Percentiles rank a stretch among this genome's conserved stretches.
phyloP scores from a whole-genome alignment of 2,329 filamentous ascomycete species.

The Fusarium abutilonis region DNA sequence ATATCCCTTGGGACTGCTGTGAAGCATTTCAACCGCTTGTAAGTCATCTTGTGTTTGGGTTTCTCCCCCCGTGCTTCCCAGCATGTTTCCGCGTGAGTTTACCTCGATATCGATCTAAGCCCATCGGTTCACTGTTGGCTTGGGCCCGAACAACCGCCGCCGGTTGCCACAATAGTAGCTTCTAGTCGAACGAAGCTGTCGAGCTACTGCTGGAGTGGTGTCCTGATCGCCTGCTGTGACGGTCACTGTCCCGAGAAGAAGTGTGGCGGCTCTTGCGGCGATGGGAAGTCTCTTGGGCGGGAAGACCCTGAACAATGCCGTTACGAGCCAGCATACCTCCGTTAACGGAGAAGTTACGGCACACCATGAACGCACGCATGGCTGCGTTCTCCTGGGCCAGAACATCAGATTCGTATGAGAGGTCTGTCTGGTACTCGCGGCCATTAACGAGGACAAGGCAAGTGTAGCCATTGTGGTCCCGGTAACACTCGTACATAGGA shows the following conservation, averaged over 20 bases:
- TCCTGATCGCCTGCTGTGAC: constrained; percentile 61
- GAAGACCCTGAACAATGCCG: constrained; percentile 73
- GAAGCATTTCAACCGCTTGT: constrained; percentile 54
- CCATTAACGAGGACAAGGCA: constrained; percentile 96
- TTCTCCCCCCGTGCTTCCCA: constrained; percentile 26
- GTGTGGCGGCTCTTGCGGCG: constrained; percentile 63
- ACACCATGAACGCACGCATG: constrained; percentile 97
- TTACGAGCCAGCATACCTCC: constrained; percentile 86
- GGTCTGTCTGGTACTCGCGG: constrained; percentile 93
- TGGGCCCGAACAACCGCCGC: constrained; percentile 11
- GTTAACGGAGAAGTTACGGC: constrained; percentile 96
- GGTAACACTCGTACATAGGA: constrained; percentile 86
- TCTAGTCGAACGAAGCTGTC: constrained; percentile 66
- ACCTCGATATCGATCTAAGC: constrained; percentile 29
- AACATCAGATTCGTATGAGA: constrained; percentile 81
- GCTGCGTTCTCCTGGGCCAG: constrained; percentile 93
- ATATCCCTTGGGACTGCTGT: constrained; percentile 50
- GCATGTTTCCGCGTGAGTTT: constrained; percentile 21
- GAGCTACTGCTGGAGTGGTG: constrained; percentile 71
- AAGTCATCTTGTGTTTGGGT: constrained; percentile 43
- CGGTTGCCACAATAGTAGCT: constrained; percentile 22
- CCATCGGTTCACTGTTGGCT: constrained; percentile 22
- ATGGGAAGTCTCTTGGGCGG: constrained; percentile 62
- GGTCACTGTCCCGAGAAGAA: constrained; percentile 58
- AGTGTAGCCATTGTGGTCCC: constrained; percentile 77